Evolutionary conservation across 306 rosid genomes (phyloP), one percentile per base, ranked within the genome.

Genomic region (Rosa persica): DNA sequence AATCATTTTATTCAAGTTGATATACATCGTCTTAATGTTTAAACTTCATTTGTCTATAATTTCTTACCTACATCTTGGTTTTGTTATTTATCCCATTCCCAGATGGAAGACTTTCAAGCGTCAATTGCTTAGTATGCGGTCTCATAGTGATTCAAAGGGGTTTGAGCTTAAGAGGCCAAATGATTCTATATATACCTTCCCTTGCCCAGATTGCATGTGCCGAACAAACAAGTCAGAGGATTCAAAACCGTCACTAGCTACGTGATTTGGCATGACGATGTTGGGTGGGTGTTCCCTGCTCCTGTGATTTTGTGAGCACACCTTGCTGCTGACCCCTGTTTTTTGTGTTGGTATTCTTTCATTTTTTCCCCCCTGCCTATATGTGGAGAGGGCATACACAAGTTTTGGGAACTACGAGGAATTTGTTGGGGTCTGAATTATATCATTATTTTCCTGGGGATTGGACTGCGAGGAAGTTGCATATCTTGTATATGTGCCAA

Each of bases 131-230:
- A 86, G 19, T 80, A 88, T 95, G 89, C 89, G 99, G 67, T 80
- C 89, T 42, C 98, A 95, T 82, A 90, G 99, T 20, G 99, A 93
- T 87, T 87, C 93, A 43, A 95, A 95, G 89, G 99, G 99, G 52
- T 85, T 85, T 73, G 99, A 95, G 83, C 83, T 93, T 49, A 95
- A 89, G 86, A 91, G 97, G 79, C 96, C 95, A 13, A 95, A 83
- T 75, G 98, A 95, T 85, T 95, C 99, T 0, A 85, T 95, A 80
- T 95, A 95, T 80, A 86, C 96, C 85, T 93, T 89, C 72, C 99
- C 99, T 2, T 95, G 99, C 93, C 99, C 99, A 8, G 96, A 95
- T 84, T 95, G 99, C 84, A 95, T 95, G 99, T 91, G 98, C 78
- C 93, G 88, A 66, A 66, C 83, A 58, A 90, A 89, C 85, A 94